Base-by-base conservation (phyloP, 2,329 filamentous ascomycete genomes). In the Hypoxylon rubiginosum region DNA sequence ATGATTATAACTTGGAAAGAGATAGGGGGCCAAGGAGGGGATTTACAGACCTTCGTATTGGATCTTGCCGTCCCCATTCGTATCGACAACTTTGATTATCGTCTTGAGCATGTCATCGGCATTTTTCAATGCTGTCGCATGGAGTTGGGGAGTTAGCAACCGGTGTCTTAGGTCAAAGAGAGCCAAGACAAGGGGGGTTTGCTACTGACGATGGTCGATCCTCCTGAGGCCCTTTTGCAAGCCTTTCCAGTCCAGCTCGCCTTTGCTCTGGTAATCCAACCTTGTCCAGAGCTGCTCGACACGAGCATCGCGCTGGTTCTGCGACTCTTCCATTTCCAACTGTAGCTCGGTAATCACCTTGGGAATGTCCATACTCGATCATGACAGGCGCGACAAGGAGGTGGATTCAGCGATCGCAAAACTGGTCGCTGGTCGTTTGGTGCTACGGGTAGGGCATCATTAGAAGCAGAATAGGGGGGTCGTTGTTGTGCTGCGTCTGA, bases 51-150 rank as follows among this genome's bases (percentile, higher is more conserved):
- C 93, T 81, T 94, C 88, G 78, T 93, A 97, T 80, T 97, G 91
- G 73, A 99, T 98, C 75, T 90, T 91, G 69, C 95, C 93, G 79
- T 98, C 94, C 26, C 90, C 88, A 76, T 94, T 94, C 62, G 90
- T 91, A 77, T 99, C 96, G 68, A 97, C 94, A 66, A 91, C 87
- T 70, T 86, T 85, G 77, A 97, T 86, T 62, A 98, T 92, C 75
- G 92, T 90, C 76, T 88, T 87, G 68, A 99, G 86, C 84, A 98
- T 89, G 39, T 88, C 84, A 79, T 97, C 92, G 77, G 96, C 96
- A 85, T 97, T 96, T 83, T 97, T 97, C 76, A 99, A 79, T 54
- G 86, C 86, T 89, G 73, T 17, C n/a, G 21, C 26, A 58, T 30
- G 48, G 54, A 48, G 59, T 73, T 51, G 73, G 68, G 45, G 54